Conservation (phyloP, 805 yeast genomes). For the Huiozyma sinensis region DNA sequence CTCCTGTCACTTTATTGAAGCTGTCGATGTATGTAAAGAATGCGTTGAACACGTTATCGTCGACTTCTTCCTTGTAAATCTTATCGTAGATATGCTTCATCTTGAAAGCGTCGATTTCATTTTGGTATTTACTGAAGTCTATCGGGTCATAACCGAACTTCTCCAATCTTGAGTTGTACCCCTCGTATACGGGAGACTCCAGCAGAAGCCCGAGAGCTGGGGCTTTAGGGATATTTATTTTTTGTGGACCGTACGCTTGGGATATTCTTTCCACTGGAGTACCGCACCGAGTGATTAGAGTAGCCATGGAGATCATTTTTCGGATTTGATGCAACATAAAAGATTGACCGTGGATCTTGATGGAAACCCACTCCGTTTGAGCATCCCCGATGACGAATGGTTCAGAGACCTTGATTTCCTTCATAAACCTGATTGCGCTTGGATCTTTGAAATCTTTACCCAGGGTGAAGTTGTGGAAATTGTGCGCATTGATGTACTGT, state of each 20-base stretch:
- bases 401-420: conserved; percentile 63
- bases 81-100: conserved; percentile 82
- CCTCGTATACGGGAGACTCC: conserved; percentile 86
- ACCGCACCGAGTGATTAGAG: conserved; percentile 74
- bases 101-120: conserved; percentile 77
- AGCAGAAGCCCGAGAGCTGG: conserved; percentile 88
- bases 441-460: conserved; percentile 80
- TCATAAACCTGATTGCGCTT: conserved; percentile 77
- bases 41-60: conserved; percentile 80
- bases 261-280: conserved; percentile 66
- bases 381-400: conserved; percentile 88
- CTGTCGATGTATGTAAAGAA: conserved; percentile 86
- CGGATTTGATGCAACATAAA: conserved; percentile 97
- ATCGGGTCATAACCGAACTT: conserved; percentile 71
- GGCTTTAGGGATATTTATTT: conserved; percentile 90
- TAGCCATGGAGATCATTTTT: conserved; percentile 95
- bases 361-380: conserved; percentile 90
- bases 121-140: conserved; percentile 52
- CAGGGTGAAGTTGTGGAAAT: conserved; percentile 80
- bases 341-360: conserved; percentile 95
- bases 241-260: conserved; percentile 64
- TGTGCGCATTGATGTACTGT: conserved; percentile 76
- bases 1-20: conserved; percentile 46
- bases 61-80: conserved; percentile 80
- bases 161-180: conserved; percentile 60